Evolutionary conservation across 2,329 filamentous ascomycete species (phyloP), one percentile per base, ranked within the genome.

Genomic region (Xylariaceae sp.): DNA sequence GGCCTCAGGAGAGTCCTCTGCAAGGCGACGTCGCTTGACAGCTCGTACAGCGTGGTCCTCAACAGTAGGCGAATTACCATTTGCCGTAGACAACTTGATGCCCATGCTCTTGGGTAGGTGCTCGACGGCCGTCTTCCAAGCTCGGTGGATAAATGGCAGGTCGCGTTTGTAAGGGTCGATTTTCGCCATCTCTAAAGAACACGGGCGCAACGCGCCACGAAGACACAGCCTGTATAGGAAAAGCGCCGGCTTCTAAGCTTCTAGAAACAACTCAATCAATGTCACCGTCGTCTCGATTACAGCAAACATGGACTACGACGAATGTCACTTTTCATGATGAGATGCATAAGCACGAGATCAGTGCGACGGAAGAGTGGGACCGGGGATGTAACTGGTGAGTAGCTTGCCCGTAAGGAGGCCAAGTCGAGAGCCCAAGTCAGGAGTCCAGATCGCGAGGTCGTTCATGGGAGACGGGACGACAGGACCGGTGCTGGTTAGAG

Each of bases 131-230:
- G 74, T 76, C 63, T 78, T 74, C 80, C 78, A 82, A 69, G 80
- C 82, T 69, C 81, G 78, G 65, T 82, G 79, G 61, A 83, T 77
- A 71, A 80, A 84, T 61, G 82, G 80, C 58, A 79, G 74, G 66
- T 74, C 77, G 73, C 78, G 77, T 72, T 76, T 75, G 68, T 74
- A 78, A 63, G 75, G 74, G 69, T 72, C 75, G 68, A 75, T 74
- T 67, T 74, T 72, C 69, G 78, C 78, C 81, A 83, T 83, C 73
- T 70, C 69, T 70, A 69, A 70, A 70, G 68, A 66, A 71, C 72
- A 74, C 73, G 67, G 66, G 69, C 69, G 69, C 69, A 69, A 64
- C 62, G 64, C 63, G 69, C 70, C 70, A 71, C 68, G 42, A 52
- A 57, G 69, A 67, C 68, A 63, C 63, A 60, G 56, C 64, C 68